phyloP scores from a whole-genome alignment of 306 rosid genomes.

The Castanospermum australe region DNA sequence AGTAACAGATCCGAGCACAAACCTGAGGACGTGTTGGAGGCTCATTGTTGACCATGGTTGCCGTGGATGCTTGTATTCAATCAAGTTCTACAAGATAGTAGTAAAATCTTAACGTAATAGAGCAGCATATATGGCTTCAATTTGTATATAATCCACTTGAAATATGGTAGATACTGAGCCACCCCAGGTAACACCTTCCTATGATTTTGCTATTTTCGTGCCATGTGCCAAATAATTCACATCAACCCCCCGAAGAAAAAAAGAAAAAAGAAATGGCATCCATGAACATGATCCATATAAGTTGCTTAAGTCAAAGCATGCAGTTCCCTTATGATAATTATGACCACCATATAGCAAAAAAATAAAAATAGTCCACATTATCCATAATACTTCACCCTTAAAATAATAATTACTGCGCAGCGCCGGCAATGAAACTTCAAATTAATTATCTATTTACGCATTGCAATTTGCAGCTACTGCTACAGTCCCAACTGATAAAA shows the following conservation, averaged over 20 bases:
- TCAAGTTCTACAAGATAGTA: slow-evolving; percentile 26
- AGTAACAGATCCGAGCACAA: slow-evolving; percentile 5
- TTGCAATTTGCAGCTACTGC: background rate
- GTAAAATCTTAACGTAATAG: background rate
- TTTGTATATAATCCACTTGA: background rate
- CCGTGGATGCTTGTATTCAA: slow-evolving; percentile 33
- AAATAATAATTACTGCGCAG: background rate
- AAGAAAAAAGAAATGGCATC: background rate
- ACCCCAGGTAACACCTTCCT: background rate
- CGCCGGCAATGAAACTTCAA: background rate
- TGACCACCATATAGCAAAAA: background rate
- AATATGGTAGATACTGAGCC: background rate
- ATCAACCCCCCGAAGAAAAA: background rate
- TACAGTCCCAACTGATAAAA: background rate
- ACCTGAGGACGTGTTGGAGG: slow-evolving; percentile 58
- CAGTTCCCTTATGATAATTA: background rate
- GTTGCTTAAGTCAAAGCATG: background rate
- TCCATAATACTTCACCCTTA: too few species aligned
- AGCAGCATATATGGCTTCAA: background rate
- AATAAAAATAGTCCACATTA: background rate
- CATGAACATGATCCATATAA: too few species aligned
- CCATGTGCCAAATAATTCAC: background rate
- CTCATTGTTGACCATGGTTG: slow-evolving; percentile 30
- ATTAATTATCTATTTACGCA: background rate
- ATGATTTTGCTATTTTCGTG: background rate